A percentile compares a stretch with the other conserved stretches of the same genome.
Evolutionary conservation across 129 eudicot species (phyloP).

Genomic region (Erigeron canadensis): DNA sequence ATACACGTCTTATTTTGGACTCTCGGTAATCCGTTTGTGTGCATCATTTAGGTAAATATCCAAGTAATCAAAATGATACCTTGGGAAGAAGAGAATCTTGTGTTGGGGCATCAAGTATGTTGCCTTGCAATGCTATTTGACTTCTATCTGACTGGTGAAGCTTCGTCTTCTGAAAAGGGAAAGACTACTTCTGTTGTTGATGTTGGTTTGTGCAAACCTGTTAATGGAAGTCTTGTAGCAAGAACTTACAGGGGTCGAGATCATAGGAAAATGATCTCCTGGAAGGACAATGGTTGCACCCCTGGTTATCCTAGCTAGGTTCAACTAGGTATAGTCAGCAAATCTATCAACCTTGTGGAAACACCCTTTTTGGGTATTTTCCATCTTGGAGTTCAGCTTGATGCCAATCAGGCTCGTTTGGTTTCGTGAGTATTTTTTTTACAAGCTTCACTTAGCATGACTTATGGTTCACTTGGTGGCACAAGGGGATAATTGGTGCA

Average conservation of each 20-base stretch:
- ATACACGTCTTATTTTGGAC: background rate
- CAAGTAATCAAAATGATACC: constrained; percentile 61
- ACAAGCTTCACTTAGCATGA: background rate
- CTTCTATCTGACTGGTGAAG: constrained; percentile 57
- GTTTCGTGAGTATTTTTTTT: background rate
- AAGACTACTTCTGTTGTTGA: constrained; percentile 56
- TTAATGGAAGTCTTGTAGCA: constrained; percentile 57
- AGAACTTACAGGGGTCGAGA: constrained; percentile 87
- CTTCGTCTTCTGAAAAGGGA: constrained; percentile 43
- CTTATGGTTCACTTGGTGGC: background rate
- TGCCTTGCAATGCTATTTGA: constrained; percentile 92
- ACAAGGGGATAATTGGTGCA: background rate
- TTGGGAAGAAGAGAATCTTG: constrained; percentile 49
- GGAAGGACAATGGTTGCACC: constrained; percentile 75
- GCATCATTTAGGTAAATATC: constrained; percentile 61
- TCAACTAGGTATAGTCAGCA: too few species aligned
- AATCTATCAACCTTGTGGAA: background rate
- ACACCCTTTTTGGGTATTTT: background rate
- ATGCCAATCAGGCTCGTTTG: background rate
- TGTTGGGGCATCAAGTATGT: constrained; percentile 73
- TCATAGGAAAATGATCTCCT: constrained; percentile 87
- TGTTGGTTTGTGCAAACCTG: constrained; percentile 79
- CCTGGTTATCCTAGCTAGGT: constrained; percentile 73
- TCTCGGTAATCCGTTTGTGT: constrained; percentile 15
- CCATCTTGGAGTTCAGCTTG: background rate